Base-by-base conservation (phyloP, 2,329 filamentous ascomycete genomes). In the Nigrospora oryzae region DNA sequence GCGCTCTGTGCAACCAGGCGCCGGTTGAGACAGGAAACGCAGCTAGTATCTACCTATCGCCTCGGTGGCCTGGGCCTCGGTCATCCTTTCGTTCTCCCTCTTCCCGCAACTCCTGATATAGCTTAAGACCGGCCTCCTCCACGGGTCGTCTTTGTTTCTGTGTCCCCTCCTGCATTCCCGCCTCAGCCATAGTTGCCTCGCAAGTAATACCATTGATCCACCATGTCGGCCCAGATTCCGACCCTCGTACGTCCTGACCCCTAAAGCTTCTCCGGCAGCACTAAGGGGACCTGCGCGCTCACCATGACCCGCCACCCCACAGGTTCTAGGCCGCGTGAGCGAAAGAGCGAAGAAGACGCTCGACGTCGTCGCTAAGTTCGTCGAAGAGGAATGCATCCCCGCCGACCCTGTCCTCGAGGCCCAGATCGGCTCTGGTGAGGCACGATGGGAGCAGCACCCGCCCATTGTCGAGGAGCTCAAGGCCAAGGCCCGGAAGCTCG, bases 331-430 rank as follows among this genome's bases (percentile, higher is more conserved):
- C 56, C 73, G 75, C 63, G 87, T 96, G 54, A 94, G 88, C 69
- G 89, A 94, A 48, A 75, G 80, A 58, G 90, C 90, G 43, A 87
- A 84, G 69, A 82, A 86, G 74, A 87, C 85, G 30, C 72, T 96
- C 53, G 90, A 96, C 60, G 63, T 89, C 52, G 87, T 98, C 54
- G 88, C 91, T 72, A 89, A 89, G 66, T 98, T 98, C 59, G 93
- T 98, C 56, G 87, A 97, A 63, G 90, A 95, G 67, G 90, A 95
- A 74, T 98, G 86, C 64, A 84, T 89, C 53, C 86, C 85, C 49
- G 86, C 88, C 63, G 91, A 97, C 61, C 73, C 84, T 46, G 77
- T 96, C 52, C 84, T 86, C 64, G 71, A 81, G 46, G 86, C 89
- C 55, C 87, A 94, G 67, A 74, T 94, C 44, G 89, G 89, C 56